These are phyloP conservation scores for Patellifolia procumbens DNA, from an alignment of 179 eudicot genomes.

Conservation along the genomic window DNA sequence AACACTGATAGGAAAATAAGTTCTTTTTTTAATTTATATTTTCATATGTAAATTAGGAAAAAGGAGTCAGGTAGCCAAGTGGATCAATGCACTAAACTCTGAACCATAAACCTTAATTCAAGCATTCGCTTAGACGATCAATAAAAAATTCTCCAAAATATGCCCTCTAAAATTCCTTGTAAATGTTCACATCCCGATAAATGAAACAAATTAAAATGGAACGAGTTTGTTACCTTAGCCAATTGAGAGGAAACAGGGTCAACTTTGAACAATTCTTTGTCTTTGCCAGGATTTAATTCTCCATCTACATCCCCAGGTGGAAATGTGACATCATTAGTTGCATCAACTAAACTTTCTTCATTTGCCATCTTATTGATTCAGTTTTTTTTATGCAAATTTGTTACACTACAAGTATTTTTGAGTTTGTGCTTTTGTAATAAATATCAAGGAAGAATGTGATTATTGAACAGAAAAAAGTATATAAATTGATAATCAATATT, in stretches of 20 bases:
- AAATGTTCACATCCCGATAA: too few species aligned
- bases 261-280: conserved; percentile 23
- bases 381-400: background rate
- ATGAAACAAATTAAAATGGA: background rate
- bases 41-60: too few species aligned
- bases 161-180: too few species aligned
- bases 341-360: conserved; percentile 16
- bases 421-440: background rate
- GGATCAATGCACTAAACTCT: too few species aligned
- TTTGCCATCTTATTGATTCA: conserved; percentile 19
- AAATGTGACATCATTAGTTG: conserved; percentile 22
- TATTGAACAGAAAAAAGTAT: background rate
- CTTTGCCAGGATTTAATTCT: conserved; percentile 32
- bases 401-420: background rate
- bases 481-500: background rate
- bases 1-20: too few species aligned
- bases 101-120: too few species aligned
- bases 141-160: too few species aligned
- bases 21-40: too few species aligned
- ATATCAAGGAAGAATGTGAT: background rate
- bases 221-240: conserved; percentile 26
- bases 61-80: too few species aligned
- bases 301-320: conserved; percentile 38
- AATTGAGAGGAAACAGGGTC: conserved; percentile 40
- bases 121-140: too few species aligned